Base-by-base conservation (phyloP, 208 protist species). In the Novymonas esmeraldas region DNA sequence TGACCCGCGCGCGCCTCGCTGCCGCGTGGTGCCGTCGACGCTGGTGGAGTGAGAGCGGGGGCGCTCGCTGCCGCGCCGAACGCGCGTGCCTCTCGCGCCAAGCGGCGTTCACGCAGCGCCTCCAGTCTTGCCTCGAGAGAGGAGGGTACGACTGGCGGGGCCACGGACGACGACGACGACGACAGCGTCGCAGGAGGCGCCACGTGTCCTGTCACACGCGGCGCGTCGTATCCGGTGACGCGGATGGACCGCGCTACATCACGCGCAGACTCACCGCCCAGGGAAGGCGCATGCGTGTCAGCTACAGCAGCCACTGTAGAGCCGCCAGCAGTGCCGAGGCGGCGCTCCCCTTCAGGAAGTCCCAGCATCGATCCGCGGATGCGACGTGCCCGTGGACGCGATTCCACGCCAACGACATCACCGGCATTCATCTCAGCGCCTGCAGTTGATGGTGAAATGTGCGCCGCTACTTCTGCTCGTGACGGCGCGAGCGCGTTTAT, bases 91-190 rank as follows among this genome's bases (percentile, higher is more conserved):
- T 46, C 26, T 34, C 56, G 56, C 18, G 24, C 56, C 13, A 38
- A 31, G 33, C 60, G 60, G 11, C 52, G 68, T 13, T 46, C 6
- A n/a, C 52, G 68, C 34, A 74, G 36, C 28, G 68, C 58, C 18
- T 49, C 68, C 16, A 73, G 52, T 2, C 68, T 58, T 33, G 48
- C 49, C 52, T 73, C 59, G 51, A 62, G 41, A 6, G 68, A 67
- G 26, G 62, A n/a, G n/a, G n/a, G n/a, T n/a, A n/a, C n/a, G n/a
- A n/a, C n/a, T 9, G 20, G 31, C 33, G 31, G 51, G 7, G 6
- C 18, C 24, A 20, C 20, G 26, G 13, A 10, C 14, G 10, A 6
- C 11, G 51, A 57, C 2, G 51, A 57, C 24, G 51, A 41, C 18
- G 28, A 18, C 20, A 41, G n/a, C 34, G 33, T 16, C 2, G 20